phyloP scores from a whole-genome alignment of 2,329 filamentous ascomycete genomes.

The Botrytis paeoniae region DNA sequence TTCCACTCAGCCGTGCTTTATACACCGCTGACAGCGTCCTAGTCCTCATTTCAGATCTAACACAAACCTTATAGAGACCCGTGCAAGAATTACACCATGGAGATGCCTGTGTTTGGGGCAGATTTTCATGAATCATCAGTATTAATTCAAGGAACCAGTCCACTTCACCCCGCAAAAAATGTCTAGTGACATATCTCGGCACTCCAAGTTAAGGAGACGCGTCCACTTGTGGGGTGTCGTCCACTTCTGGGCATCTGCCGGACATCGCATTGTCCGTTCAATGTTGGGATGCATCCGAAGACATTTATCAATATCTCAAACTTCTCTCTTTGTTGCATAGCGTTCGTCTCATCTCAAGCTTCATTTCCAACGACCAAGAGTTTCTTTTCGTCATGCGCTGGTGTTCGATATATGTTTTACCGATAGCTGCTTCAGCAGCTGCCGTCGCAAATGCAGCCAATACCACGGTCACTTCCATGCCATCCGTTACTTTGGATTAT shows the following conservation, averaged over 20 bases:
- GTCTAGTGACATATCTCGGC: neutral
- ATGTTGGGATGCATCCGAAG: neutral
- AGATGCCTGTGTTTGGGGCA: neutral
- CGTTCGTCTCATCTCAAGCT: neutral
- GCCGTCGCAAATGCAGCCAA: neutral
- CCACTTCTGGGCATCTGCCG: neutral
- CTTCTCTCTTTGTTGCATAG: neutral
- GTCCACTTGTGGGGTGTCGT: neutral
- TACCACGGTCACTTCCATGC: neutral
- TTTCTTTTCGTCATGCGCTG: neutral
- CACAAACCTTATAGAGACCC: neutral
- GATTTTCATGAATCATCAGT: neutral
- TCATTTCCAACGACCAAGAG: neutral
- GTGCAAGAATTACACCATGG: neutral
- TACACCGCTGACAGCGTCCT: neutral
- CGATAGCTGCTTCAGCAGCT: neutral
- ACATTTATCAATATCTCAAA: neutral
- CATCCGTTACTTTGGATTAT: conserved; percentile 24
- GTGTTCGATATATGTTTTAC: neutral
- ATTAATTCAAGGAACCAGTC: neutral
- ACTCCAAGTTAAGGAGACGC: neutral
- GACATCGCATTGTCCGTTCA: neutral
- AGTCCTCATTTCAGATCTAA: neutral
- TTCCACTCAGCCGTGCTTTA: neutral
- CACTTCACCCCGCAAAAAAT: neutral